These are phyloP conservation scores for Diaporthe vexans DNA, from an alignment of 2,329 filamentous ascomycete species.

Conservation along the genomic window DNA sequence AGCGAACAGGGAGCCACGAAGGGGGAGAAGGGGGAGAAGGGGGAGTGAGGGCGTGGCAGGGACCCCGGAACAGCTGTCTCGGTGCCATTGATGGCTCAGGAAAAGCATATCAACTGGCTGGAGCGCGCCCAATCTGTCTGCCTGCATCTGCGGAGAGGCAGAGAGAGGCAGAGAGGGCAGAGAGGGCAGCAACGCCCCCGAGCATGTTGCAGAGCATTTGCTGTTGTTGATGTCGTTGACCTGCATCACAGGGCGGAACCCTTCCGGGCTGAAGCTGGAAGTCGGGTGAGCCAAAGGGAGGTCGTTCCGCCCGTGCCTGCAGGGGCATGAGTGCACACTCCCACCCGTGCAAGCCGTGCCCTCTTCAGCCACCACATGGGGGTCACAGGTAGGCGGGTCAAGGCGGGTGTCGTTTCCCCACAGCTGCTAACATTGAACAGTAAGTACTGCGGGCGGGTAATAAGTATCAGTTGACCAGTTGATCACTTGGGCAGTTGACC, in stretches of 20 bases:
- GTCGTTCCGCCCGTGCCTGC: constrained; percentile 5
- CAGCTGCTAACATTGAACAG: neutral
- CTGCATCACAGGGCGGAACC: constrained; percentile 6
- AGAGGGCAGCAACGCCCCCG: neutral
- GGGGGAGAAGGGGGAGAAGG: no score
- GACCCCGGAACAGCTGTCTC: neutral
- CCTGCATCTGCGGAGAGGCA: constrained; percentile 1
- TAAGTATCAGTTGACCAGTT: no score
- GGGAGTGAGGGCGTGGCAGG: no score
- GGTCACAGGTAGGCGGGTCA: neutral
- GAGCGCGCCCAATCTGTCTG: neutral
- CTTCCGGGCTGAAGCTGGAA: neutral
- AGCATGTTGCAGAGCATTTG: neutral
- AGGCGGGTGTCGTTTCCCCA: neutral
- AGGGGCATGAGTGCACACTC: neutral
- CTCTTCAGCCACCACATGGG: constrained; percentile 12
- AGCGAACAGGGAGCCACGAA: neutral
- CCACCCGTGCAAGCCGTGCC: neutral
- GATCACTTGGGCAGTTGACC: neutral
- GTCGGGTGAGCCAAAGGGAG: neutral
- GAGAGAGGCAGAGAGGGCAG: neutral
- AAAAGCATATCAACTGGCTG: neutral
- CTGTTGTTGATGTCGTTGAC: neutral
- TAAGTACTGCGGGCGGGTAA: no score
- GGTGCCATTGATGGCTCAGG: neutral